Percentiles rank a stretch among this genome's conserved stretches.
Evolutionary conservation across 192 early-diverging fungal genomes (phyloP).

Genomic region (Geosiphon pyriformis): DNA sequence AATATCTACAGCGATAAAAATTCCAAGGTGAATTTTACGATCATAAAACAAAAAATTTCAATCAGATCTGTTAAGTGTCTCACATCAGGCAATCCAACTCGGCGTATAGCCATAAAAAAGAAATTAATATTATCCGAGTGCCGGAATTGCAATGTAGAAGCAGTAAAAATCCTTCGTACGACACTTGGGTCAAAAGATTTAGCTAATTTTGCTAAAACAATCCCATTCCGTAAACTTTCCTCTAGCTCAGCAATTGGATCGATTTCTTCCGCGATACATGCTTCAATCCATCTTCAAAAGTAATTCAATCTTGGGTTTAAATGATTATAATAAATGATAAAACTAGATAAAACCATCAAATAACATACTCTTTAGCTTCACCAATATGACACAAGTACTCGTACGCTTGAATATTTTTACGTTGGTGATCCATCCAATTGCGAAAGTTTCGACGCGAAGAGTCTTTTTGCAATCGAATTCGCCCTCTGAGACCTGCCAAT

Average conservation of each 20-base stretch:
- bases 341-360: neutral
- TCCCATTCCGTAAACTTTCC: slow-evolving; percentile 90
- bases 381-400: slow-evolving; percentile 98
- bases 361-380: slow-evolving; percentile 94
- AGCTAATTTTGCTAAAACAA: slow-evolving; percentile 86
- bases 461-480: slow-evolving; percentile 42
- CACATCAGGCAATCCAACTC: slow-evolving; percentile 78
- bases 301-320: neutral
- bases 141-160: slow-evolving; percentile 78
- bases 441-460: slow-evolving; percentile 32
- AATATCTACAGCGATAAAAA: slow-evolving; percentile 65
- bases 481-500: slow-evolving; percentile 41
- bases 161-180: slow-evolving; percentile 82
- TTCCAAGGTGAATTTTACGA: neutral
- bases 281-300: slow-evolving; percentile 86
- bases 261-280: slow-evolving; percentile 79
- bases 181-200: slow-evolving; percentile 73
- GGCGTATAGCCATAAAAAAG: slow-evolving; percentile 73
- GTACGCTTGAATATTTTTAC: slow-evolving; percentile 89
- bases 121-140: slow-evolving; percentile 99
- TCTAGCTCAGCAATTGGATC: slow-evolving; percentile 74
- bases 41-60: neutral
- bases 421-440: slow-evolving; percentile 85
- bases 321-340: neutral
- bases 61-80: neutral